Base-by-base conservation (phyloP, 1,284 basidiomycete species). In the Amylostereum areolatum region DNA sequence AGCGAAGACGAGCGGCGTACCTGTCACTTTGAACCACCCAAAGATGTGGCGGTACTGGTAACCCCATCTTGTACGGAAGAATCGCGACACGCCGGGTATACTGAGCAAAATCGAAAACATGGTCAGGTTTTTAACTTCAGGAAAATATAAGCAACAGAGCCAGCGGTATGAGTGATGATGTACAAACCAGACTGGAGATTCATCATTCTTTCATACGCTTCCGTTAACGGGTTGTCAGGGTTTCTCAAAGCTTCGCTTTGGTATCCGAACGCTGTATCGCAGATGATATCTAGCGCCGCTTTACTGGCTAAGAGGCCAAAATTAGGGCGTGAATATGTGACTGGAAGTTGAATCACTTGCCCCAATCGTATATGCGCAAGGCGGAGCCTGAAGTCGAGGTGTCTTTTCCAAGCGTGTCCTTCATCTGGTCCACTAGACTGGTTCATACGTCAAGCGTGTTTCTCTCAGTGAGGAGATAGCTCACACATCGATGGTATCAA, bases 251-350 rank as follows among this genome's bases (percentile, higher is more conserved):
- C 71, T 52, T 76, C 70, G 7, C 73, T 55, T 39, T 65, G 61
- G 53, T 77, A 77, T 18, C 74, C 73, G 51, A 77, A 75, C 0
- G 74, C 74, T 4, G 74, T 72, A 11, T 68, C 64, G 57, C 73
- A 75, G 34, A 77, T 75, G 47, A 77, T 74, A 50, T 77, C 73
- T 2, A 78, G 65, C 0, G 74, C 75, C 1, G 72, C 73, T 60
- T 75, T 77, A 55, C 71, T 72, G 67, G 74, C 74, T 77, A 48
- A 1, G 5, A 32, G 24, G 24, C 40, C 12, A 11, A 35, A 31
- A 5, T 39, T 31, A 46, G n/a, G n/a, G n/a, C n/a, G n/a, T n/a
- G n/a, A n/a, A n/a, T n/a, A n/a, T n/a, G n/a, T n/a, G n/a, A n/a
- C n/a, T 5, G 12, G 25, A n/a, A n/a, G n/a, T n/a, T n/a, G n/a